Base-by-base conservation (phyloP, 2,329 filamentous ascomycete genomes). In the Lasiodiplodia hormozganensis region DNA sequence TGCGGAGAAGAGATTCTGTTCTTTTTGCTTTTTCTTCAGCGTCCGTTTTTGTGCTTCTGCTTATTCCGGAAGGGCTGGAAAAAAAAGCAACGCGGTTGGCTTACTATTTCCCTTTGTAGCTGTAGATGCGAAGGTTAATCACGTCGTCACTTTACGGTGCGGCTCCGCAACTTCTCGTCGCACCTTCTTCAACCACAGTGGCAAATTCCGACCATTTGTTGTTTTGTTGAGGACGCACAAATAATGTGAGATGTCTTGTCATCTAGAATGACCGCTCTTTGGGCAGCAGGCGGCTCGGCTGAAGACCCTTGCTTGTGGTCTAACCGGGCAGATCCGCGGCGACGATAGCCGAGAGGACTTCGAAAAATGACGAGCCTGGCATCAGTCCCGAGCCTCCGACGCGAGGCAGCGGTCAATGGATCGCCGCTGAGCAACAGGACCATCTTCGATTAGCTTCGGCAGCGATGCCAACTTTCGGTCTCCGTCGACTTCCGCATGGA, bases 321-420 rank as follows among this genome's bases (percentile, higher is more conserved):
- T 1, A 21, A 21, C 56, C 31, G 56, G 40, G 56, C 38, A 49
- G 58, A 62, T 62, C 58, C n/a, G 58, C 40, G 31, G 58, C 40
- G 31, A 43, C 58, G 58, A 62, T 62, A 62, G 25, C 58, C 58
- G 58, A 62, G 58, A 57, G 21, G 21, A 28, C 51, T 0, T 25
- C 25, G 51, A 53, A 8, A 52, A 28, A 60, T 47, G 23, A 62
- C 28, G 21, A n/a, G 25, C 16, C 40, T 18, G 18, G 23, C 28
- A 58, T n/a, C 31, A 28, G 16, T 31, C 58, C 40, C n/a, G 56
- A 28, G 36, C 10, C 53, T 21, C 31, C 25, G 31, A 34, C 18
- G 31, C n/a, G 34, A 11, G 8, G 25, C 25, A 10, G 54, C 31
- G 54, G 54, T 38, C 54, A 38, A 21, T n/a, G 5, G 31, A 21